Evolutionary conservation across 1,284 basidiomycete genomes (phyloP).

Genomic region (Erythrobasidium hasegawianum): DNA sequence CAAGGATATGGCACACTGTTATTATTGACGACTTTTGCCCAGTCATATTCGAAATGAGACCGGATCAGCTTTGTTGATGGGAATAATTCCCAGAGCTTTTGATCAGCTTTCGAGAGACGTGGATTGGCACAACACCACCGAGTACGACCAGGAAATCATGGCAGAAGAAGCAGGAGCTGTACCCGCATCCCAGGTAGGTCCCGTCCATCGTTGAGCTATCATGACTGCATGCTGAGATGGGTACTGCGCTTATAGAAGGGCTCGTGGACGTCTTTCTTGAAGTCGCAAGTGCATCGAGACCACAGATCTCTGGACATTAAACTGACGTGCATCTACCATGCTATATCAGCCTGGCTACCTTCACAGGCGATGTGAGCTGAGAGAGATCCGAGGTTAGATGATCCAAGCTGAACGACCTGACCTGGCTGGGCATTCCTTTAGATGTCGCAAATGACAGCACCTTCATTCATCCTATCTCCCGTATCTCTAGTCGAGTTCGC

Average conservation of each 20-base stretch:
- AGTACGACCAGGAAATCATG: not conserved
- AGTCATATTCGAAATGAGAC: no score
- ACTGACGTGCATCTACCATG: not conserved
- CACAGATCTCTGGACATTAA: not conserved
- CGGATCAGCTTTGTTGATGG: not conserved
- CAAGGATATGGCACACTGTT: no score
- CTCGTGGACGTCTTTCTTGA: conserved; percentile 70
- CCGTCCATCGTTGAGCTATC: no score
- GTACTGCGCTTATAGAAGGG: conserved; percentile 45
- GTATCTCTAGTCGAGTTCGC: conserved; percentile 55
- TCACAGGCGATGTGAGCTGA: conserved; percentile 11
- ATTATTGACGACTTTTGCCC: no score
- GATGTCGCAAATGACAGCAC: conserved; percentile 85
- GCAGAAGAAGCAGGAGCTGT: conserved; percentile 53
- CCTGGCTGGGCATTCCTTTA: no score
- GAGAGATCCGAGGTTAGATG: not conserved
- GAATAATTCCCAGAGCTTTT: no score
- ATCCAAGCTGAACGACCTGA: no score
- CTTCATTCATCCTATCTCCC: conserved; percentile 56
- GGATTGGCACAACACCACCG: not conserved
- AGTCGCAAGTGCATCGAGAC: no score
- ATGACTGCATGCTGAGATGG: no score
- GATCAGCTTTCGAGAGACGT: no score
- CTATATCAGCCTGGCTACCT: conserved; percentile 13
- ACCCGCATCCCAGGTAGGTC: conserved; percentile 66